phyloP scores from a whole-genome alignment of 1,284 basidiomycete species.

The Gomphus sp. region DNA sequence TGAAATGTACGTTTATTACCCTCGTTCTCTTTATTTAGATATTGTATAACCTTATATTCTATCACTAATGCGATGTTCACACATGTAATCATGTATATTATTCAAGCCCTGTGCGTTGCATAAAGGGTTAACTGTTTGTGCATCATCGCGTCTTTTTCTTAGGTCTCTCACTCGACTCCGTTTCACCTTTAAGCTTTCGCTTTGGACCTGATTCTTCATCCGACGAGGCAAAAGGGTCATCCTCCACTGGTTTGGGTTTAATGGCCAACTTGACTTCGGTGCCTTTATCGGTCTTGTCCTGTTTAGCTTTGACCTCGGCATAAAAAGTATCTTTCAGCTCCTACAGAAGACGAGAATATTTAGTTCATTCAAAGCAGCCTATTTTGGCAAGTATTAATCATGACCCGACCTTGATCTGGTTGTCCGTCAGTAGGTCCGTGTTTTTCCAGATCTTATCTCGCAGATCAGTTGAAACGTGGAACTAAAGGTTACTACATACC shows the following conservation, averaged over 20 bases:
- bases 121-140: not conserved
- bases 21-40: not conserved
- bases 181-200: conserved; percentile 12
- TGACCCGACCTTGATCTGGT: conserved; percentile 45
- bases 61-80: not conserved
- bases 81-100: not conserved
- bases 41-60: not conserved
- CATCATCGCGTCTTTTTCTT: not conserved
- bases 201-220: conserved; percentile 20
- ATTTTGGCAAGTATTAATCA: not conserved
- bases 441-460: conserved; percentile 54
- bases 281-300: conserved; percentile 13
- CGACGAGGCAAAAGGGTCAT: conserved; percentile 42
- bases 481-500: conserved; percentile 24
- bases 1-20: not conserved
- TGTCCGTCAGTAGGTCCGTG: conserved; percentile 42
- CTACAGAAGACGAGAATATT: conserved; percentile 23
- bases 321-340: conserved; percentile 51
- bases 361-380: not conserved
- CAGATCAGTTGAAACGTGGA: not conserved
- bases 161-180: conserved; percentile 12
- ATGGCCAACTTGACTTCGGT: conserved; percentile 14
- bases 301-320: conserved; percentile 28
- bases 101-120: not conserved
- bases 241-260: conserved; percentile 27